Evolutionary conservation across 768 basidiomycete genomes (phyloP), one percentile per base, ranked within the genome.

Genomic region (Dendrothele bispora): DNA sequence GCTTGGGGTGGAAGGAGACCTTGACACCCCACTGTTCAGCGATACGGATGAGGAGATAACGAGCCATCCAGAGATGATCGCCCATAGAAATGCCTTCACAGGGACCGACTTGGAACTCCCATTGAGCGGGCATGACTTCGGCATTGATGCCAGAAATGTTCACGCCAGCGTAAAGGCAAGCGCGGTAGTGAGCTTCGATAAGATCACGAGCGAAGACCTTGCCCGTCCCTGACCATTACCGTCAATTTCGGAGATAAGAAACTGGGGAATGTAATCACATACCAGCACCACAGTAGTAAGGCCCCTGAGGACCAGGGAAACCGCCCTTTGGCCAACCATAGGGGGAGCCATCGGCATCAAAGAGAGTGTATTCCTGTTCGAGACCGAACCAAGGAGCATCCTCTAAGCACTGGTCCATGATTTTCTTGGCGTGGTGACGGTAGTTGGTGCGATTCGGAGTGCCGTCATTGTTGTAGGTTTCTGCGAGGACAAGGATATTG

Each of bases 21-120:
- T 93, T 95, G 73, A 94, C 68, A 53, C 84, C 89, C 93, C 94
- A 97, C 72, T 98, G 94, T 72, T 98, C 97, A 56, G 95, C 94
- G 57, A 97, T 86, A 57, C 97, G 90, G 64, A 92, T 68, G 60
- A 98, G 86, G 58, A 99, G 88, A 78, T 88, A 99, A 57, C 97
- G 91, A 29, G 97, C 92, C 83, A 98, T 93, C 93, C 94, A 97
- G 59, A 99, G 86, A 72, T 99, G 95, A 69, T 99, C 97, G 58
- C 97, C 97, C 93, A 98, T 95, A 50, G 87, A 78, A 68, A 98
- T 98, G 46, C 97, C 97, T 66, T 91, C 88, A 61, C 95, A 98
- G 25, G 97, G 97, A 44, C 97, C 95, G 58, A 99, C 93, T 71
- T 99, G 97, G 88, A 95, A 99, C 75, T 99, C 97, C 97, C 97